Evolutionary conservation across 192 early-diverging fungal genomes (phyloP).

Genomic region (Coemansia sp.): DNA sequence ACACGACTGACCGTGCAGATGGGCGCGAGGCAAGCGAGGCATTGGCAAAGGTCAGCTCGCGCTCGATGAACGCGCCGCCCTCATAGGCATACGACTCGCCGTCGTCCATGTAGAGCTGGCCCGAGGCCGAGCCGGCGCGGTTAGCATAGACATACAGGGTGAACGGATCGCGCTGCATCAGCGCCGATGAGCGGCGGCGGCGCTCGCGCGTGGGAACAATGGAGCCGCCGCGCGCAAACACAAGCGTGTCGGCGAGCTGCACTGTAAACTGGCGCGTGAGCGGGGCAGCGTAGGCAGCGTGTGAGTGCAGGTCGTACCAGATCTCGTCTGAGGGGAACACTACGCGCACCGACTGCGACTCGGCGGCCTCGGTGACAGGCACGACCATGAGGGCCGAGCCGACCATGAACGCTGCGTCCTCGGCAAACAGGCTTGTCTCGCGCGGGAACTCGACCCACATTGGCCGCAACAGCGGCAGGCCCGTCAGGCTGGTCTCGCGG

Average conservation of each 20-base stretch:
- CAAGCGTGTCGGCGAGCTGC: conserved; percentile 70
- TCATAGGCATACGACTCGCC: conserved; percentile 75
- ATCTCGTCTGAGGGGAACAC: conserved; percentile 71
- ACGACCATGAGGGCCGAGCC: conserved; percentile 77
- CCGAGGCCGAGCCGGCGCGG: conserved; percentile 64
- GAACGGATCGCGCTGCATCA: conserved; percentile 86
- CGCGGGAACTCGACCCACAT: conserved; percentile 88
- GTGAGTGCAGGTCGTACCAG: conserved; percentile 59
- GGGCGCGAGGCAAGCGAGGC: conserved; percentile 43
- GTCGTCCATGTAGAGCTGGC: conserved; percentile 89
- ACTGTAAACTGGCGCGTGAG: conserved; percentile 63
- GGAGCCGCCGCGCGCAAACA: conserved; percentile 84
- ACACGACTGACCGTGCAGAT: conserved; percentile 13
- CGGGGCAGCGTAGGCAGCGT: conserved; percentile 26
- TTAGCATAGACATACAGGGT: conserved; percentile 84
- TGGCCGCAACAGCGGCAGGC: conserved; percentile 83
- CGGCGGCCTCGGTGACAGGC: conserved; percentile 57
- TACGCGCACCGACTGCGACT: conserved; percentile 53
- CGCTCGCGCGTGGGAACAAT: conserved; percentile 88
- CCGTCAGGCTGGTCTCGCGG: conserved; percentile 68
- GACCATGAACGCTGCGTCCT: conserved; percentile 90
- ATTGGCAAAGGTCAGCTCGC: conserved; percentile 29
- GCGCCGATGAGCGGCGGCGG: conserved; percentile 72
- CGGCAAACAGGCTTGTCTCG: conserved; percentile 71
- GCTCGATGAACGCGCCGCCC: conserved; percentile 66